Conservation (phyloP, 2,329 filamentous ascomycete genomes). For the Paraphoma chrysanthemicola region DNA sequence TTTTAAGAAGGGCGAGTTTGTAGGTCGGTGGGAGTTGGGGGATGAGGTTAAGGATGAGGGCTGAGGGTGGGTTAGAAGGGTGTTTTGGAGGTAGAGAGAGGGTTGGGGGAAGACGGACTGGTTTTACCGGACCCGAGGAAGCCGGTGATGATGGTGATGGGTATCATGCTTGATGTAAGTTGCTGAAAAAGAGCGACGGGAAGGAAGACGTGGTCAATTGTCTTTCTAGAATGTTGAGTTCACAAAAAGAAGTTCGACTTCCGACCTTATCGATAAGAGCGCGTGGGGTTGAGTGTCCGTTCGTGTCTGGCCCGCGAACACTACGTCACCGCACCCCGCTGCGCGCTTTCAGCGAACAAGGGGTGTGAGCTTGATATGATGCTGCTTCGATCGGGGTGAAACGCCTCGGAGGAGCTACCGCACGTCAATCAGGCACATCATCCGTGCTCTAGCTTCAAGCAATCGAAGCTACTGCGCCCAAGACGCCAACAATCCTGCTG, state of each 20-base stretch:
- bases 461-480: slow-evolving; percentile 1
- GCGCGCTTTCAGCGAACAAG: too few species aligned
- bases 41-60: slow-evolving; percentile 90
- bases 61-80: slow-evolving; percentile 50
- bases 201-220: neutral
- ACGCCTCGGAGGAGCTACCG: neutral
- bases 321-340: too few species aligned
- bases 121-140: slow-evolving; percentile 97
- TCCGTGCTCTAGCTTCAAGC: slow-evolving; percentile 1
- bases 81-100: neutral
- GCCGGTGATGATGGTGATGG: slow-evolving; percentile 93
- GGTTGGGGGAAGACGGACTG: slow-evolving; percentile 50
- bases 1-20: slow-evolving; percentile 93
- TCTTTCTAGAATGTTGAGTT: neutral
- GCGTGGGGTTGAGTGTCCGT: neutral
- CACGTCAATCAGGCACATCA: slow-evolving; percentile 12
- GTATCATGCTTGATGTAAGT: slow-evolving; percentile 57
- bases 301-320: neutral
- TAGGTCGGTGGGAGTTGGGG: slow-evolving; percentile 89
- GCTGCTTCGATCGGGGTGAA: too few species aligned
- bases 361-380: too few species aligned
- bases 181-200: neutral
- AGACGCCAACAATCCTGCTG: slow-evolving; percentile 7
- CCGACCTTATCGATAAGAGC: slow-evolving; percentile 9
- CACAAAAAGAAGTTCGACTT: slow-evolving; percentile 4